Conservation (phyloP, 495 filamentous ascomycete genomes). For the Bombardia bombarda region DNA sequence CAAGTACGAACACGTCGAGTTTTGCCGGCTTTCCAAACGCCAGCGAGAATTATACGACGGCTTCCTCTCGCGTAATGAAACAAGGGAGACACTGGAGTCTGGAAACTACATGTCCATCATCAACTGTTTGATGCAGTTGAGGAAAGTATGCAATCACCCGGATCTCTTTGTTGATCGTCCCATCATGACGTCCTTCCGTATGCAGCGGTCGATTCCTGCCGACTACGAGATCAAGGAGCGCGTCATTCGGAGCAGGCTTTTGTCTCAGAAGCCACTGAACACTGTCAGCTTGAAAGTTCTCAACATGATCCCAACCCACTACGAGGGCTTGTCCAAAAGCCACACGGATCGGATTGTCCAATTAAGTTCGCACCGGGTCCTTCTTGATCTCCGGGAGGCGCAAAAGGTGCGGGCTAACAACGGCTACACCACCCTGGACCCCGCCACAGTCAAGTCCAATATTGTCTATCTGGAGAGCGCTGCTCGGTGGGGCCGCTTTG, state of each 20-base stretch:
- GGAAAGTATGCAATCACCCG: conserved; percentile 97
- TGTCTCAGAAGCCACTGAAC: conserved; percentile 57
- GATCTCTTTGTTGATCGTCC: conserved; percentile 96
- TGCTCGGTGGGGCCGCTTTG: conserved; percentile 62
- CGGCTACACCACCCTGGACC: conserved; percentile 53
- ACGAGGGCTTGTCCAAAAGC: conserved; percentile 57
- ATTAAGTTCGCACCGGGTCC: conserved; percentile 54
- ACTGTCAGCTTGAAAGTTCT: conserved; percentile 68
- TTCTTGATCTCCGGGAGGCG: conserved; percentile 54
- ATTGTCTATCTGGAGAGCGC: conserved; percentile 65
- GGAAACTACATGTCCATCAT: conserved; percentile 98
- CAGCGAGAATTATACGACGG: conserved; percentile 95
- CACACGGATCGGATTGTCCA: conserved; percentile 53
- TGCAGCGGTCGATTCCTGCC: conserved; percentile 72
- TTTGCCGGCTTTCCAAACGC: conserved; percentile 87
- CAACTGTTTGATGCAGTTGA: conserved; percentile 95
- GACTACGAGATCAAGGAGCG: conserved; percentile 72
- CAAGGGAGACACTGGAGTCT: conserved; percentile 77
- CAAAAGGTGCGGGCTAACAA: conserved; percentile 53
- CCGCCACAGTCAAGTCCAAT: conserved; percentile 55
- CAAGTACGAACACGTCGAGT: conserved; percentile 95
- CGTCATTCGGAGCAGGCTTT: conserved; percentile 57
- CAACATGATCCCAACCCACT: conserved; percentile 67
- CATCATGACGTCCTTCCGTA: conserved; percentile 96
- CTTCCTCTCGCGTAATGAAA: conserved; percentile 90